Evolutionary conservation across 2,329 filamentous ascomycete species (phyloP).

Genomic region (Colletotrichum shisoi): DNA sequence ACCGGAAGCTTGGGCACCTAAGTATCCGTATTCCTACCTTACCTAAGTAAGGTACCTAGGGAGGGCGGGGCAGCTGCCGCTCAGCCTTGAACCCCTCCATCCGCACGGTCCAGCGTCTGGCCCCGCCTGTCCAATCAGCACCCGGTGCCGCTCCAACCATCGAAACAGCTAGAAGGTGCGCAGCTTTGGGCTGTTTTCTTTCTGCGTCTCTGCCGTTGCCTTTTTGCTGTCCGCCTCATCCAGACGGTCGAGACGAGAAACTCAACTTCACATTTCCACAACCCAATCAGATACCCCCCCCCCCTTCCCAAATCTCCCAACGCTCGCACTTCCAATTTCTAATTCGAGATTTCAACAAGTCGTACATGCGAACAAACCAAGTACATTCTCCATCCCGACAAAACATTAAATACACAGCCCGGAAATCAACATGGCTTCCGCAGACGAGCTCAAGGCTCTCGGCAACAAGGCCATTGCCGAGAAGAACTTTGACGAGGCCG

Average conservation of each 20-base stretch:
- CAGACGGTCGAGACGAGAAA: slow-evolving; percentile 8
- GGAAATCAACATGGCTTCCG: slow-evolving; percentile 60
- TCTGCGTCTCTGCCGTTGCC: slow-evolving; percentile 4
- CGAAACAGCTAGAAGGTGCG: slow-evolving; percentile 55
- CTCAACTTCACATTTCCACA: background rate
- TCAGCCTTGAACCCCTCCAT: slow-evolving; percentile 39
- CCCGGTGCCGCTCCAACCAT: slow-evolving; percentile 45
- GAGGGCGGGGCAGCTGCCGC: background rate
- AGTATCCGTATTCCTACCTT: no score
- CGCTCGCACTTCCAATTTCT: slow-evolving; percentile 11
- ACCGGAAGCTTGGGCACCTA: background rate
- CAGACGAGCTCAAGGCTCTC: slow-evolving; percentile 89
- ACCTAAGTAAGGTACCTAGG: no score
- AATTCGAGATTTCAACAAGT: slow-evolving; percentile 17
- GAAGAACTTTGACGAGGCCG: slow-evolving; percentile 94
- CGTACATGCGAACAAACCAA: slow-evolving; percentile 5
- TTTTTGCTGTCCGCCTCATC: slow-evolving; percentile 23
- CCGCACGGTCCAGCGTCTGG: slow-evolving; percentile 40
- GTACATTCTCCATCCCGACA: background rate
- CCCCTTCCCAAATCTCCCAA: slow-evolving; percentile 25
- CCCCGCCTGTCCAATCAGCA: slow-evolving; percentile 46
- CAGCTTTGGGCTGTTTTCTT: slow-evolving; percentile 43
- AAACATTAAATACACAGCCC: slow-evolving; percentile 1
- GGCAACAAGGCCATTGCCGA: slow-evolving; percentile 98
- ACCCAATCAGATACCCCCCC: slow-evolving; percentile 41